Evolutionary conservation across 176 grass and related monocot genomes (phyloP).

Genomic region (Thalia dealbata): DNA sequence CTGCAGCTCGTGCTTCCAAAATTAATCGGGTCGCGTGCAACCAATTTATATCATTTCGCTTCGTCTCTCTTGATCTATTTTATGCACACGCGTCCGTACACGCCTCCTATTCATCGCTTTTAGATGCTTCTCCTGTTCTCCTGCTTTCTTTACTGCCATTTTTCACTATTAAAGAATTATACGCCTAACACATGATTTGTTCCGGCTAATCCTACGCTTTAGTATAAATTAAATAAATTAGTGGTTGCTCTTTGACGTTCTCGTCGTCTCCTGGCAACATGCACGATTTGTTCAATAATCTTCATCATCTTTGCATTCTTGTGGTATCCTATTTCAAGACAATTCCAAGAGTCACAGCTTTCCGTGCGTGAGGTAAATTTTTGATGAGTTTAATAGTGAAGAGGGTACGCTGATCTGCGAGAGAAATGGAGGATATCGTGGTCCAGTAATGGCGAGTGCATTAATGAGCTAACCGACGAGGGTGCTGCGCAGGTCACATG

Average conservation of each 20-base stretch:
- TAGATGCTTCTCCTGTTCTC: conserved; percentile 62
- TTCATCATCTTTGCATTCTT: too few relatives aligned
- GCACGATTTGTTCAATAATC: too few relatives aligned
- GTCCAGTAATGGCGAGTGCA: not conserved
- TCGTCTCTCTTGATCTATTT: not conserved
- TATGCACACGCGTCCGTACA: not conserved
- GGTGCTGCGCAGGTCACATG: conserved; percentile 63
- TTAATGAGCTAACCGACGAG: conserved; percentile 23
- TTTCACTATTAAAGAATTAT: not conserved
- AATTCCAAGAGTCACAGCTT: too few relatives aligned
- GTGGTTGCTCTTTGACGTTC: too few relatives aligned
- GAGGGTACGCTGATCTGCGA: not conserved
- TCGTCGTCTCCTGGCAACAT: too few relatives aligned
- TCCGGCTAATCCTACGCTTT: not conserved
- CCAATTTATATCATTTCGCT: not conserved
- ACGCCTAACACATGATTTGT: not conserved
- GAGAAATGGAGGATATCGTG: not conserved
- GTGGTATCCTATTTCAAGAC: too few relatives aligned
- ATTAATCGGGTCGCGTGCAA: not conserved
- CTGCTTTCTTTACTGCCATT: conserved; percentile 37
- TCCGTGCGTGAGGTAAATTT: not conserved
- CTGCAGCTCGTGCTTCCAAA: not conserved
- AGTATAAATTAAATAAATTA: too few relatives aligned
- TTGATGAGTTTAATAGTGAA: not conserved
- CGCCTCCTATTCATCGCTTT: conserved; percentile 32